phyloP scores from a whole-genome alignment of 805 yeast genomes.

The Metschnikowia baotianmanensis region DNA sequence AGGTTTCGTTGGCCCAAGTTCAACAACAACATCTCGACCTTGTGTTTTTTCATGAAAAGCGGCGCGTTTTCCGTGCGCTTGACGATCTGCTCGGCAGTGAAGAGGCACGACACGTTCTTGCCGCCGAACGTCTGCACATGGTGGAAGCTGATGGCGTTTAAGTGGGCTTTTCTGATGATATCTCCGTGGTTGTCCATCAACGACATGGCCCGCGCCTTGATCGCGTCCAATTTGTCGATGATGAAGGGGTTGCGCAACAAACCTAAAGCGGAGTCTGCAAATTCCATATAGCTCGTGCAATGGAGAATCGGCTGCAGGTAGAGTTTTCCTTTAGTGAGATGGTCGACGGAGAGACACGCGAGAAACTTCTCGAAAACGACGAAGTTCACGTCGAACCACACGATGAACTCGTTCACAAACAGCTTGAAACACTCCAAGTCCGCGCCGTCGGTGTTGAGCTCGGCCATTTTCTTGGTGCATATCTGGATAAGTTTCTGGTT shows the following conservation, averaged over 20 bases:
- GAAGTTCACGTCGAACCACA: conserved; percentile 39
- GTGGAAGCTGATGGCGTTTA: conserved; percentile 36
- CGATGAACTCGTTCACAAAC: conserved; percentile 37
- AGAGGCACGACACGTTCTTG: conserved; percentile 36
- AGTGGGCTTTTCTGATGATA: conserved; percentile 17
- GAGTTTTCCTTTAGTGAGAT: conserved; percentile 17
- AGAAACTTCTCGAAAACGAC: conserved; percentile 34
- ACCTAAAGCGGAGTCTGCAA: conserved; percentile 24
- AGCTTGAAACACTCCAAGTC: conserved; percentile 29
- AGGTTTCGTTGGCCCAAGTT: conserved; percentile 22
- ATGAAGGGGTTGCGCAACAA: conserved; percentile 40
- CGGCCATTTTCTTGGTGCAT: conserved; percentile 17
- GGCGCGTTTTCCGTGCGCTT: conserved; percentile 28
- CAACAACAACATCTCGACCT: conserved; percentile 35
- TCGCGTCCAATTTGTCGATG: conserved; percentile 27
- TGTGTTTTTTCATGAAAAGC: conserved; percentile 18
- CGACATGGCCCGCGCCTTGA: conserved; percentile 15
- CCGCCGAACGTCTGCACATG: conserved; percentile 32
- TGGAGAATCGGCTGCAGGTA: conserved; percentile 34
- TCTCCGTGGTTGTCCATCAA: conserved; percentile 19
- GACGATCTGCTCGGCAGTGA: conserved; percentile 36
- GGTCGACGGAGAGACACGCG: conserved; percentile 17
- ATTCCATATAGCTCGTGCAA: conserved; percentile 27
- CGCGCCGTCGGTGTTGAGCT: conserved; percentile 9
- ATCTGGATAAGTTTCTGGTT: conserved; percentile 29